Conservation (phyloP, 2,329 filamentous ascomycete genomes). For the Cercospora sesami region DNA sequence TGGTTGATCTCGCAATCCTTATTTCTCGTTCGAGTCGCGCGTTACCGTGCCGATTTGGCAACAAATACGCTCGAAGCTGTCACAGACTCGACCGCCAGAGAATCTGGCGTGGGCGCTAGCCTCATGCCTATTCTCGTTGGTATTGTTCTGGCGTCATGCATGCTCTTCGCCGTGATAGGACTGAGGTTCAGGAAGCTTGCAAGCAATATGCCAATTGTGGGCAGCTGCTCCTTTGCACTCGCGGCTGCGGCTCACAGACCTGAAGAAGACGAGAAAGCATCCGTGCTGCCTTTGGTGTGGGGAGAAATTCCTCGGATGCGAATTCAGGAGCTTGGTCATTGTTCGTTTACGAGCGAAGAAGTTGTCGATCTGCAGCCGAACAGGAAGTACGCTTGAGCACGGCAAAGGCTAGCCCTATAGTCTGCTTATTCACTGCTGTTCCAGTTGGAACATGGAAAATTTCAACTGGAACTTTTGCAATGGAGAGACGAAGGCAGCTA, state of each 20-base stretch:
- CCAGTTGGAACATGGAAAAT: no score
- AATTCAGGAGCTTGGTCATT: constrained; percentile 23
- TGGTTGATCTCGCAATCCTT: constrained; percentile 50
- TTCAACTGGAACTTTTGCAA: no score
- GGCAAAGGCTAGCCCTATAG: no score
- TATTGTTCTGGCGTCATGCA: background rate
- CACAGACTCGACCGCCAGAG: no score
- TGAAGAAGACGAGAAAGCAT: constrained; percentile 23
- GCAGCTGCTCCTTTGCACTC: constrained; percentile 27
- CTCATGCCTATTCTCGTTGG: constrained; percentile 10
- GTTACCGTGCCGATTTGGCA: background rate
- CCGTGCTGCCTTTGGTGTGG: constrained; percentile 26
- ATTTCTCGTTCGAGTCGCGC: constrained; percentile 42
- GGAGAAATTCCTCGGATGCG: constrained; percentile 17
- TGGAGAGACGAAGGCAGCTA: no score
- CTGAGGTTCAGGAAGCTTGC: constrained; percentile 18
- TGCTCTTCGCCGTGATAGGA: constrained; percentile 12
- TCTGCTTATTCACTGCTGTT: no score
- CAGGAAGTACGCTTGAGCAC: background rate
- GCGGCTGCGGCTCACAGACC: constrained; percentile 27
- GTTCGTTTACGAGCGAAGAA: constrained; percentile 24
- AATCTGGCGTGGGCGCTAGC: background rate
- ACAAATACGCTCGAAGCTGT: constrained; percentile 23
- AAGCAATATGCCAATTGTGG: constrained; percentile 24
- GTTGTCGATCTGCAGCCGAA: background rate